Base-by-base conservation (phyloP, 2,329 filamentous ascomycete species). In the Fonsecaea nubica region DNA sequence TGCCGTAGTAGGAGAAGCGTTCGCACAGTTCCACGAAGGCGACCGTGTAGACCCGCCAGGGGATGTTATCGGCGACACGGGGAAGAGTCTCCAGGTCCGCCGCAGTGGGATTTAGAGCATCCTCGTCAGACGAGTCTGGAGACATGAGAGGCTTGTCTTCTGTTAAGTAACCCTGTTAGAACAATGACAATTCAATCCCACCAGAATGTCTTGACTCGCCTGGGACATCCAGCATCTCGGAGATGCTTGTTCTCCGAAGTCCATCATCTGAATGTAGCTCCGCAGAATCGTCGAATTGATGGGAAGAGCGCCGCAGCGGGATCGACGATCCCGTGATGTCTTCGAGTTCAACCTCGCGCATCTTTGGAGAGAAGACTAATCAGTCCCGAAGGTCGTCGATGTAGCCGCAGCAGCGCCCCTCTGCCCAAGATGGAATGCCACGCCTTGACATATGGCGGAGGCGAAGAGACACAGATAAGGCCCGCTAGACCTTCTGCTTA, bases 1-100 rank as follows among this genome's bases (percentile, higher is more conserved):
- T 88, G 64, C 90, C 90, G 74, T 92, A 92, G 84, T 92, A 92
- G 12, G 88, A 90, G 79, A 91, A 92, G 55, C 90, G 88, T 80
- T 93, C 90, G 79, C 88, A 90, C 64, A 92, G 80, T 78, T 92
- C 90, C 66, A 90, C 87, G 68, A 92, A 87, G 58, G 89, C 89
- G 66, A 93, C 86, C 32, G 87, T 88, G 79, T 88, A 92, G 65
- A 89, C 85, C 64, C 84, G 80, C 84, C 85, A 88, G 58, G 88
- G 87, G 69, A 92, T 86, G 74, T 83, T 83, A 71, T 87, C 88
- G 12, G 69, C 55, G 1, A 80, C 74, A 42, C 78, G 76, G 33
- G 77, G 78, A 21, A 80, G 72, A 5, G 69, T 75, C 4, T 52
- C 45, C 38, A 79, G 33, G 36, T 80, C 79, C 38, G 78, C 77